Evolutionary conservation across 371 early-diverging fungal genomes (phyloP).

Genomic region (Chytridium lagenaria): DNA sequence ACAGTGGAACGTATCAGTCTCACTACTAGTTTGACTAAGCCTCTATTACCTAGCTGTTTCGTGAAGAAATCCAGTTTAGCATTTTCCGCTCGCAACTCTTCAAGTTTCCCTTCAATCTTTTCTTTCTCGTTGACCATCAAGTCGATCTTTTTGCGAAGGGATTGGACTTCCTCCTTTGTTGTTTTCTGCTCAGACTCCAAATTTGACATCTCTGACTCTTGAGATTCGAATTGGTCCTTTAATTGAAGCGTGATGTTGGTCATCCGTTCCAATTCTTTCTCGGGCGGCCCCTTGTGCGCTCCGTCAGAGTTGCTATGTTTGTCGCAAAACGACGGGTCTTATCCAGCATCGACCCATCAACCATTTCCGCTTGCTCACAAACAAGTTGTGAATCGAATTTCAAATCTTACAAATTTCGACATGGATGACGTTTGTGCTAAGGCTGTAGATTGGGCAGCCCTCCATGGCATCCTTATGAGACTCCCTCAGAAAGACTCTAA

Average conservation of each 20-base stretch:
- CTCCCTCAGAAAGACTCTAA: conserved; percentile 5
- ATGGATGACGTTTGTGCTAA: conserved; percentile 11
- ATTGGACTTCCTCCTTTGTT: conserved; percentile 36
- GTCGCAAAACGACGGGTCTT: conserved; percentile 25
- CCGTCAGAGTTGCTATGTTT: conserved; percentile 41
- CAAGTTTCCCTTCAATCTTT: conserved; percentile 37
- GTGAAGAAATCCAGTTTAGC: conserved; percentile 40
- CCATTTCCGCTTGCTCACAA: not conserved
- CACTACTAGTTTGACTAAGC: too few species aligned
- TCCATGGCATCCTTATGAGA: conserved; percentile 80
- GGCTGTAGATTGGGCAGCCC: conserved; percentile 81
- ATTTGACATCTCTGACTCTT: conserved; percentile 40
- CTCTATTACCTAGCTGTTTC: conserved; percentile 12
- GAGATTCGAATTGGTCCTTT: conserved; percentile 38
- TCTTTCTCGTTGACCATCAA: conserved; percentile 33
- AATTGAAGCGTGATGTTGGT: conserved; percentile 36
- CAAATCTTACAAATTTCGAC: not conserved
- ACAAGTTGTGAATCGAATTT: not conserved
- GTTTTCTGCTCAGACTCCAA: conserved; percentile 40
- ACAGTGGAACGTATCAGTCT: too few species aligned
- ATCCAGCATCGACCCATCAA: conserved; percentile 1
- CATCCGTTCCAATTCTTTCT: conserved; percentile 46
- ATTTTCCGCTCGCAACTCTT: conserved; percentile 46
- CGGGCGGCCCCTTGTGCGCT: conserved; percentile 38
- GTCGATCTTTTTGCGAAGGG: conserved; percentile 37